These are phyloP conservation scores for Ophiostoma tasmaniense DNA, from an alignment of 2,329 filamentous ascomycete genomes.

Conservation along the genomic window DNA sequence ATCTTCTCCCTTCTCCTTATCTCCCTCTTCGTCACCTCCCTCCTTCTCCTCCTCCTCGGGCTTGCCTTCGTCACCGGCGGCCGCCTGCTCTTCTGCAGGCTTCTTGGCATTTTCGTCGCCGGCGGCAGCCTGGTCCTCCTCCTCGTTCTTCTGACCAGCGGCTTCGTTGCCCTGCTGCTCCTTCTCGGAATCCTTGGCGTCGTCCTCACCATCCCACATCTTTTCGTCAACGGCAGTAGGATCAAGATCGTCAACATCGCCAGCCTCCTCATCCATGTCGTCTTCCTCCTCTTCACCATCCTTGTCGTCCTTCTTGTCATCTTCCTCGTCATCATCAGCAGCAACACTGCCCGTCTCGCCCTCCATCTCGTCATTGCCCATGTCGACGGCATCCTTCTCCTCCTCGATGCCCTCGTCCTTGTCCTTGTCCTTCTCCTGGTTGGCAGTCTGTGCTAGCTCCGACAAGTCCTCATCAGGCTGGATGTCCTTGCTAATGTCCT, in stretches of 20 bases:
- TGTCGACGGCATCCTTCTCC: slow-evolving; percentile 79
- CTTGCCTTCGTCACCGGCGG: slow-evolving; percentile 30
- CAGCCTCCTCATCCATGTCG: slow-evolving; percentile 84
- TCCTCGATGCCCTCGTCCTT: slow-evolving; percentile 61
- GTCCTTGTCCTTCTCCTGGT: slow-evolving; percentile 53
- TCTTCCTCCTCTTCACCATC: slow-evolving; percentile 56
- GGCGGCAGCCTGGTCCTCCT: slow-evolving; percentile 52
- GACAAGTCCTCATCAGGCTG: slow-evolving; percentile 86
- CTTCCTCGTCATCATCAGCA: slow-evolving; percentile 52
- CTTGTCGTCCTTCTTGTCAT: slow-evolving; percentile 46
- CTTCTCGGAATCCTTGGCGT: slow-evolving; percentile 72
- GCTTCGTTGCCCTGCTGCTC: slow-evolving; percentile 68
- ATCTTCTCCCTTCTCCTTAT: slow-evolving; percentile 47
- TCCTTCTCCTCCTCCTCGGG: slow-evolving; percentile 35
- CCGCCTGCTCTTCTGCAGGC: slow-evolving; percentile 50
- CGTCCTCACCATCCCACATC: slow-evolving; percentile 88
- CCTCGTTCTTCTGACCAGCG: slow-evolving; percentile 58
- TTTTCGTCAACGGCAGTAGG: slow-evolving; percentile 92
- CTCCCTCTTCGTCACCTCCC: slow-evolving; percentile 42
- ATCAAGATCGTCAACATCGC: slow-evolving; percentile 84
- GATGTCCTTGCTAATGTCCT: slow-evolving; percentile 97
- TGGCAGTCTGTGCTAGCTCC: slow-evolving; percentile 79
- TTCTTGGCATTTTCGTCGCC: slow-evolving; percentile 54
- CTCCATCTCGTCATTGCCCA: slow-evolving; percentile 86
- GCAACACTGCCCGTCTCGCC: slow-evolving; percentile 66